These are phyloP conservation scores for Colletotrichum scovillei DNA, from an alignment of 2,329 filamentous ascomycete species.

Conservation along the genomic window DNA sequence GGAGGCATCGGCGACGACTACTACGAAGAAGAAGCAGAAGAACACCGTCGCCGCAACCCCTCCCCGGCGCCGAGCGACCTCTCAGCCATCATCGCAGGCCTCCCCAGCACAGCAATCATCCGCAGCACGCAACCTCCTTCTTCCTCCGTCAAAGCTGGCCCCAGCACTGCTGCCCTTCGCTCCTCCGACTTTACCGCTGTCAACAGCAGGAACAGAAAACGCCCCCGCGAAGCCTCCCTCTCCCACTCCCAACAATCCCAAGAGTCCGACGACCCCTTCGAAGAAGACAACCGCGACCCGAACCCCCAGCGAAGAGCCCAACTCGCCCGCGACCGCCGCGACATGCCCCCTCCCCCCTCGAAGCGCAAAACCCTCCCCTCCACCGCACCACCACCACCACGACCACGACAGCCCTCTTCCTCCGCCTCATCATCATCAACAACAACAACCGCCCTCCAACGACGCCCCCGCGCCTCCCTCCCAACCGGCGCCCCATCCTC, in stretches of 20 bases:
- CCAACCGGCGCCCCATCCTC: conserved; percentile 29
- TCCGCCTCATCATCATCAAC: neutral
- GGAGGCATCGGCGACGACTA: neutral
- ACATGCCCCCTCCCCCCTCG: conserved; percentile 32
- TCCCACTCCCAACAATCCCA: neutral
- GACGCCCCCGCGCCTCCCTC: neutral
- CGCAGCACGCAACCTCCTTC: neutral
- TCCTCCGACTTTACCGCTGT: conserved; percentile 15
- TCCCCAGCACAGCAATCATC: conserved; percentile 8
- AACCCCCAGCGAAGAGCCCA: conserved; percentile 40
- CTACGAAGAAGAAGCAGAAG: neutral
- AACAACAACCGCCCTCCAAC: neutral
- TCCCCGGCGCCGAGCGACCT: neutral
- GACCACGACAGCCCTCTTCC: neutral
- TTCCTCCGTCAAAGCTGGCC: neutral
- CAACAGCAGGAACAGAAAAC: conserved; percentile 19
- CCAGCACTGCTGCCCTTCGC: neutral
- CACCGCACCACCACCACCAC: neutral
- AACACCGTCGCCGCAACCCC: neutral
- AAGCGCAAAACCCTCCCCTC: conserved; percentile 12
- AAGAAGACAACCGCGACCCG: conserved; percentile 36
- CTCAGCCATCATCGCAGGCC: conserved; percentile 6
- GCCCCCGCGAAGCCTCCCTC: conserved; percentile 3
- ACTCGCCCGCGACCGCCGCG: conserved; percentile 38
- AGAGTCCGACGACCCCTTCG: conserved; percentile 37